Evolutionary conservation across 345 rosid genomes (phyloP).

Genomic region (Linum trigynum): DNA sequence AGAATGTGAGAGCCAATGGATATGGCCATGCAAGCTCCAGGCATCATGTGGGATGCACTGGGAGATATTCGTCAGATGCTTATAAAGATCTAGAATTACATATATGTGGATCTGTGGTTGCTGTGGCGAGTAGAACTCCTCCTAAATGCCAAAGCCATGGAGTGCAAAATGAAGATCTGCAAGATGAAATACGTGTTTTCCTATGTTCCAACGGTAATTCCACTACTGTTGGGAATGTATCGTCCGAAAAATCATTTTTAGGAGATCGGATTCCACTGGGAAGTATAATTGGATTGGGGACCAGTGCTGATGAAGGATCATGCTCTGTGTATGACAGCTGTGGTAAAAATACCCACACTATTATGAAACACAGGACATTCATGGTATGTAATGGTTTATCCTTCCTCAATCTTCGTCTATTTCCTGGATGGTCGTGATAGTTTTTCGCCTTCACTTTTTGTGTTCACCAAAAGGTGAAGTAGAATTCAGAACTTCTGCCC

Average conservation of each 20-base stretch:
- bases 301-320: conserved; percentile 68
- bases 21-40: conserved; percentile 25
- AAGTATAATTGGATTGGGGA: conserved; percentile 61
- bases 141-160: conserved; percentile 36
- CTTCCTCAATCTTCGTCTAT: conserved; percentile 9
- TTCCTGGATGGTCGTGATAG: conserved; percentile 12
- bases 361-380: conserved; percentile 85
- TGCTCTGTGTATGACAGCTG: conserved; percentile 62
- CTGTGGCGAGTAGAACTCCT: conserved; percentile 63
- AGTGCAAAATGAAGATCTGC: conserved; percentile 31
- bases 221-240: conserved; percentile 10
- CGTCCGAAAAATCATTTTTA: conserved; percentile 14
- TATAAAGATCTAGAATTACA: conserved; percentile 77
- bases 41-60: conserved; percentile 20
- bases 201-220: conserved; percentile 40
- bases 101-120: conserved; percentile 67
- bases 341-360: conserved; percentile 75
- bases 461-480: not conserved
- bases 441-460: not conserved
- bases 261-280: conserved; percentile 50
- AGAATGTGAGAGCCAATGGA: conserved; percentile 25
- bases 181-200: conserved; percentile 66
- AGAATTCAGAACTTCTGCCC: not conserved
- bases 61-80: conserved; percentile 44
- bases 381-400: conserved; percentile 53